Evolutionary conservation across 2,329 filamentous ascomycete species (phyloP).

Genomic region (Rhinocladiella mackenziei): DNA sequence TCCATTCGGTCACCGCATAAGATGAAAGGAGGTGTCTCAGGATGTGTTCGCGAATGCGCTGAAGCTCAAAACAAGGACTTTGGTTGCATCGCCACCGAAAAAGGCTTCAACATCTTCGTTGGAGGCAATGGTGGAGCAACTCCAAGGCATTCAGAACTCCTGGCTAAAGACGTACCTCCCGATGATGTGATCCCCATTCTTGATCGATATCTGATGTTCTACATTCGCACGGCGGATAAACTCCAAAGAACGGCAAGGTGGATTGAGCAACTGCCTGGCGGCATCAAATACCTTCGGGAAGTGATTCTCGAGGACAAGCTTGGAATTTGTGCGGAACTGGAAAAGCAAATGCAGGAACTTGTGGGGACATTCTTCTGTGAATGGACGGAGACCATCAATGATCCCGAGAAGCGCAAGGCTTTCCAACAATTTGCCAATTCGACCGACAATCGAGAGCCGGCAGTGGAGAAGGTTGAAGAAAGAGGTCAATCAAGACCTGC

Average conservation of each 20-base stretch:
- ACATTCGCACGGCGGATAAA: conserved; percentile 87
- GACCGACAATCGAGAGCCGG: conserved; percentile 58
- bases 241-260: conserved; percentile 84
- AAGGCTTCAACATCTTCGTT: conserved; percentile 90
- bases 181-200: conserved; percentile 78
- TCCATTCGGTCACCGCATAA: conserved; percentile 85
- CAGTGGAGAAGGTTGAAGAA: conserved; percentile 67
- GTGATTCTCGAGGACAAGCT: conserved; percentile 83
- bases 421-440: conserved; percentile 88
- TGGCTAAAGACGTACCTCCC: conserved; percentile 80
- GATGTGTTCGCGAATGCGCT: conserved; percentile 87
- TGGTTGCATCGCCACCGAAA: conserved; percentile 85
- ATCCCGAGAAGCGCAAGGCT: conserved; percentile 61
- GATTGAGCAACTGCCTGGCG: conserved; percentile 79
- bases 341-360: conserved; percentile 81
- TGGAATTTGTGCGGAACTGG: conserved; percentile 77
- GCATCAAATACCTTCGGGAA: conserved; percentile 74
- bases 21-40: conserved; percentile 83
- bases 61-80: conserved; percentile 94
- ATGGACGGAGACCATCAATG: conserved; percentile 77
- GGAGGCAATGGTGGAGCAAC: conserved; percentile 86
- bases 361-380: conserved; percentile 85
- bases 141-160: conserved; percentile 73
- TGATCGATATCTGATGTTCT: conserved; percentile 87
- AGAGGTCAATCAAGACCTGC: conserved; percentile 69